phyloP scores from a whole-genome alignment of 345 rosid species.

The Syzygium oleosum region DNA sequence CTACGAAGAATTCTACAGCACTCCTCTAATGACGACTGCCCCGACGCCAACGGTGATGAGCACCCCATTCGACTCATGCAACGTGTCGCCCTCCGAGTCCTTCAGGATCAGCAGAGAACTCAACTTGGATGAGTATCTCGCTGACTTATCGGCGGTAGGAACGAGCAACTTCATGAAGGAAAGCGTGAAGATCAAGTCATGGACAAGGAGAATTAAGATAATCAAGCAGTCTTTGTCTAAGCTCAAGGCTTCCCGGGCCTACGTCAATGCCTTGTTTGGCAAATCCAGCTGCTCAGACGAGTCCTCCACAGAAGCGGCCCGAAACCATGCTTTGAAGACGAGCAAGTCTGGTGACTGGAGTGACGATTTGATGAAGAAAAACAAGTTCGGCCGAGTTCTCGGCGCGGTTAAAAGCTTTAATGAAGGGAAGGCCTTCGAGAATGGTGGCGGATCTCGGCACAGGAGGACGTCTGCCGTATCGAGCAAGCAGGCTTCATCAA shows the following conservation, averaged over 20 bases:
- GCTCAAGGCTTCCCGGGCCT: conserved; percentile 58
- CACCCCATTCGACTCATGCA: conserved; percentile 86
- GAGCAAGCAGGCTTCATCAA: conserved; percentile 33
- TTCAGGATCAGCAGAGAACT: conserved; percentile 67
- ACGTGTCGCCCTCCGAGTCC: conserved; percentile 63
- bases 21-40: neutral
- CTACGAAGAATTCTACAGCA: conserved; percentile 2
- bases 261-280: conserved; percentile 52
- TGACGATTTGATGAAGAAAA: conserved; percentile 16
- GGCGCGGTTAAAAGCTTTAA: conserved; percentile 4
- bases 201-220: conserved; percentile 51
- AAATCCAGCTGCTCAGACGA: conserved; percentile 67
- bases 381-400: conserved; percentile 26
- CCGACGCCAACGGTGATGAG: conserved; percentile 8
- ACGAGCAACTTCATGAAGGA: conserved; percentile 12
- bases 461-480: conserved; percentile 64
- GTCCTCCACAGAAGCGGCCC: conserved; percentile 33
- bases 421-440: conserved; percentile 9
- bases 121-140: conserved; percentile 49
- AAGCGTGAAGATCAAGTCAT: conserved; percentile 36
- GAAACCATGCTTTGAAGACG: neutral
- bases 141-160: conserved; percentile 21
- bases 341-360: conserved; percentile 6
- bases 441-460: conserved; percentile 12
- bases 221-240: conserved; percentile 44